Evolutionary conservation across 208 protist genomes (phyloP), one percentile per base, ranked within the genome.

Genomic region (Trypanosoma avium): DNA sequence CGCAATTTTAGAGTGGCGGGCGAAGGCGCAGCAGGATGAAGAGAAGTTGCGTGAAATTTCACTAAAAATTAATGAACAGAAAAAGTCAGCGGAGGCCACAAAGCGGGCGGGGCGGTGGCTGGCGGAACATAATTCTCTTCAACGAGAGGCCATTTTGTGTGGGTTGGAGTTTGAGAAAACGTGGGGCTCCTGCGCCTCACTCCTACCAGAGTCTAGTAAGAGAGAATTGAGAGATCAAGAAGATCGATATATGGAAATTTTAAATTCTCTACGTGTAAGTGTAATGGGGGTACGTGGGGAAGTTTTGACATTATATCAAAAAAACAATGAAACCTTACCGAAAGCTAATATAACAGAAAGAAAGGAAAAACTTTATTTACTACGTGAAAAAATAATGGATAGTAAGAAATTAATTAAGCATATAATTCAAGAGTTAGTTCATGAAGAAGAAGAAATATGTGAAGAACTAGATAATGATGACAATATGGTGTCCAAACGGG

Each of bases 1-100:
- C 3, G 77, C 67, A 5, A 47, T 88, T n/a, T n/a, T 67, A n/a
- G 68, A 78, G 42, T 88, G 82, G 82, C 73, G 63, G 38, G 48
- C 55, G 43, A 74, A 45, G 46, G 67, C 59, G 13, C 62, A 36
- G 22, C 3, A 60, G 43, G 68, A 70, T 29, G 49, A 59, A 15
- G 32, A 76, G 43, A 76, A 53, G 24, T 67, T 74, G 15, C 58
- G 29, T 21, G 56, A 26, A 3, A 65, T 84, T 29, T 42, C 54
- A 35, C 58, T 50, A 4, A 84, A 79, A 46, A 79, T 82, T 29
- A 59, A 59, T 13, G 47, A 43, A 17, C 82, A 84, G 4, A 81
- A 74, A 46, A 82, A 68, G 26, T 65, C 42, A 13, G 42, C 48
- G 3, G 53, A 54, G 24, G 35, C 15, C 3, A 40, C 42, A 27